Base-by-base conservation (phyloP, 1,284 basidiomycete species). In the Apiotrichum domesticum region DNA sequence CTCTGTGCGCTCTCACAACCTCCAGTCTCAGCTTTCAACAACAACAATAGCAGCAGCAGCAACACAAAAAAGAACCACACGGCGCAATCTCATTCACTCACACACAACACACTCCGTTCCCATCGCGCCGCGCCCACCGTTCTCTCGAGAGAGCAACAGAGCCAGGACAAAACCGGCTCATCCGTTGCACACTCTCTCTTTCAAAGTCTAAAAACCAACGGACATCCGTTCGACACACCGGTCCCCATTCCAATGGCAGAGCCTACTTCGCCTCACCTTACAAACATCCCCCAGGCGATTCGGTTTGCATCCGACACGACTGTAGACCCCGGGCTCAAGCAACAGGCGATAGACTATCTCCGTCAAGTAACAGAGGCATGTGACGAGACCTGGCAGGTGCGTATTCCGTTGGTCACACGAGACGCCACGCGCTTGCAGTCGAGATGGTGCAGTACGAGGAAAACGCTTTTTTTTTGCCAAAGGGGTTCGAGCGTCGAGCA, bases 311-410 rank as follows among this genome's bases (percentile, higher is more conserved):
- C 61, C 35, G 74, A 74, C 56, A 65, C 68, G 5, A 60, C 52
- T 6, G 62, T 73, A 10, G 68, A 74, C 52, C 61, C 66, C 8
- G 64, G 60, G 4, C 63, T 77, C 57, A 73, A 73, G 52, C 67
- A 72, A 52, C 72, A 76, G 61, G 76, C 76, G 0, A 63, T 77
- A 35, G 73, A 71, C 52, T 77, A 77, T 51, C 65, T 77, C 33
- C 63, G 62, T 29, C 72, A 77, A 59, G 76, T 77, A 65, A 73
- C 66, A 52, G 66, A 72, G 51, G 62, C 72, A 21, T 71, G 69
- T 51, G 72, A 76, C 48, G 74, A 76, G 63, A 77, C 76, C 34
- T 77, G 76, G 76, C 74, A 76, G 69, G 75, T 76, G 54, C 57
- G 75, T 43, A 4, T 39, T 11, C n/a, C 34, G 15, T n/a, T 29